These are phyloP conservation scores for Gaeumannomyces sp. DNA, from an alignment of 2,329 filamentous ascomycete genomes.

Conservation along the genomic window DNA sequence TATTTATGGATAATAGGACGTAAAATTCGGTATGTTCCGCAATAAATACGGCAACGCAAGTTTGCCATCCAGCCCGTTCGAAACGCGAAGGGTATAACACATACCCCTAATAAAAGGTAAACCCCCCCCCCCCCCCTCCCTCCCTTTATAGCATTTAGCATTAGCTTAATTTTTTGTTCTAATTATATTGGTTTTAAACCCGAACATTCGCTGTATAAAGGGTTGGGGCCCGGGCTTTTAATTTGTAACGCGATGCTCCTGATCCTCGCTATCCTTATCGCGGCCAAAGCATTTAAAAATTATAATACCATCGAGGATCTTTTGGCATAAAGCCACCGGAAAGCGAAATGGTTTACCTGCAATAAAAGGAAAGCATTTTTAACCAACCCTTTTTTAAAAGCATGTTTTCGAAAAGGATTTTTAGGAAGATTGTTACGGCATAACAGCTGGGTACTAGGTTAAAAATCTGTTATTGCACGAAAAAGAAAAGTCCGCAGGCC, in stretches of 20 bases:
- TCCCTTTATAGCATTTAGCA: not conserved
- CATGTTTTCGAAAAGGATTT: slow-evolving; percentile 21
- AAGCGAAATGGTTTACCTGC: too few relatives aligned
- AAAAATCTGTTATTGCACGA: too few relatives aligned
- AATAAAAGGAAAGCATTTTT: too few relatives aligned
- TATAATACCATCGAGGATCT: not conserved
- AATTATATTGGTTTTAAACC: not conserved
- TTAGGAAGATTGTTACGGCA: not conserved
- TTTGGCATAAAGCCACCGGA: not conserved
- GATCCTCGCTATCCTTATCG: not conserved
- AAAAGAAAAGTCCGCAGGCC: too few relatives aligned
- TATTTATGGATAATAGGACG: not conserved
- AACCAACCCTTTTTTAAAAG: slow-evolving; percentile 11
- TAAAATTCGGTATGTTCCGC: not conserved
- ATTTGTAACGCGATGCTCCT: not conserved
- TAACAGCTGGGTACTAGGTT: too few relatives aligned
- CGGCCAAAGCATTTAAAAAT: not conserved
- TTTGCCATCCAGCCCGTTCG: not conserved
- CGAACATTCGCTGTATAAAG: not conserved
- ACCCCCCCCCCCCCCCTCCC: not conserved
- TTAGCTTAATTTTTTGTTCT: not conserved
- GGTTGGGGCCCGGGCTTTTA: not conserved
- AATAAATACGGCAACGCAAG: not conserved
- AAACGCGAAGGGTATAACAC: not conserved
- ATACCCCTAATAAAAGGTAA: not conserved